Evolutionary conservation across 176 grass and related monocot genomes (phyloP).

Genomic region (Carex parvula): DNA sequence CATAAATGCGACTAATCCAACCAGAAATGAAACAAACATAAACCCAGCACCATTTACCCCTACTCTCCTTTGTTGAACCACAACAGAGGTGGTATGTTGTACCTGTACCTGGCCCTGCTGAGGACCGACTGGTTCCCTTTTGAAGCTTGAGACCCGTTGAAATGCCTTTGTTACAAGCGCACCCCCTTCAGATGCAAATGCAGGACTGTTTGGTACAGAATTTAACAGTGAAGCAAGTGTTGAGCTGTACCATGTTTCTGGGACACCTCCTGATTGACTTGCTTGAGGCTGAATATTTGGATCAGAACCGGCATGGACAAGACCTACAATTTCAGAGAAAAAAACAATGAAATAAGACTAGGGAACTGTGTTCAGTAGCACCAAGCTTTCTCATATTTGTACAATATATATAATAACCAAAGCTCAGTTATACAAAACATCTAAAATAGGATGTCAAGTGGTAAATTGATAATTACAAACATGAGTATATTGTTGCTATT

Average conservation of each 20-base stretch:
- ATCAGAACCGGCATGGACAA: conserved; percentile 27
- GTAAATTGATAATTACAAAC: background rate
- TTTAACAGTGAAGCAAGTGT: conserved; percentile 59
- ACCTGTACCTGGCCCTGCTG: background rate
- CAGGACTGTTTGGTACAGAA: conserved; percentile 68
- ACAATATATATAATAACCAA: background rate
- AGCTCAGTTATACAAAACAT: background rate
- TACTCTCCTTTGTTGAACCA: conserved; percentile 31
- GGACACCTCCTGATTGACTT: conserved; percentile 20
- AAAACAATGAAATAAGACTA: conserved; percentile 31
- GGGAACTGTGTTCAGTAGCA: background rate
- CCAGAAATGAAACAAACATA: conserved; percentile 52
- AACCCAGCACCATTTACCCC: conserved; percentile 30
- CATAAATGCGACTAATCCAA: conserved; percentile 52
- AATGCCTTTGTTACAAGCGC: conserved; percentile 54
- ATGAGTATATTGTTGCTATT: background rate
- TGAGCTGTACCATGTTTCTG: conserved; percentile 58
- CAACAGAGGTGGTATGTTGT: conserved; percentile 26
- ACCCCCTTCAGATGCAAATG: conserved; percentile 68
- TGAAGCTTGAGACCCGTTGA: conserved; percentile 82
- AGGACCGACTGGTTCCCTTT: conserved; percentile 35
- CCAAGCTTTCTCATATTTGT: background rate
- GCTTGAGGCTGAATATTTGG: conserved; percentile 29
- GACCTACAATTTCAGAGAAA: conserved; percentile 42
- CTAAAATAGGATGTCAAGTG: background rate